A percentile compares a stretch with the other conserved stretches of the same genome.
These are phyloP conservation scores for Rhynchosporium graminicola DNA, from an alignment of 2,329 filamentous ascomycete genomes.

Conservation along the genomic window DNA sequence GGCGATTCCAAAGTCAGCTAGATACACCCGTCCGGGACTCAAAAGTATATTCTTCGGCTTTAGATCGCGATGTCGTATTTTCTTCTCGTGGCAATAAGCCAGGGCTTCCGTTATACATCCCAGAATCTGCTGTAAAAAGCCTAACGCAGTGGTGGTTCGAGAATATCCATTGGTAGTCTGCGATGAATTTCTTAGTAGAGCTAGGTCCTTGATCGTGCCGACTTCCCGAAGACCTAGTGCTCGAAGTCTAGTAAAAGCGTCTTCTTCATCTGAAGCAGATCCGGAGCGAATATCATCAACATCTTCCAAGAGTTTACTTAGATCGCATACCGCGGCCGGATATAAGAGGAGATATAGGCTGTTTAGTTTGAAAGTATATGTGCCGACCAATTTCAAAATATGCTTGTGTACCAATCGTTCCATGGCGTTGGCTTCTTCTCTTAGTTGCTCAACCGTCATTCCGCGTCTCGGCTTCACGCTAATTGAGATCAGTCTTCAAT, in stretches of 20 bases:
- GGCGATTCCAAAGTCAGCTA: constrained; percentile 53
- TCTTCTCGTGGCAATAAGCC: constrained; percentile 36
- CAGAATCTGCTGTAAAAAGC: constrained; percentile 47
- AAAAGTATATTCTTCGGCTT: constrained; percentile 52
- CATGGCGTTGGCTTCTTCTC: constrained; percentile 51
- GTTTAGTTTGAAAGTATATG: constrained; percentile 46
- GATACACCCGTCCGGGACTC: constrained; percentile 48
- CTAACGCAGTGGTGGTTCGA: constrained; percentile 40
- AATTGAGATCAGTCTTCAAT: constrained; percentile 13
- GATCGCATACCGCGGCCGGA: constrained; percentile 50
- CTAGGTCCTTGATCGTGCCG: constrained; percentile 32
- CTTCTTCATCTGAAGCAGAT: constrained; percentile 45
- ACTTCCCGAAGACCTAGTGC: constrained; percentile 44
- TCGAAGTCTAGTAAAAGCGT: constrained; percentile 43
- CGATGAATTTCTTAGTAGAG: constrained; percentile 12
- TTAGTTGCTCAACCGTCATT: constrained; percentile 45
- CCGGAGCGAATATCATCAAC: constrained; percentile 45
- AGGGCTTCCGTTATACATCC: constrained; percentile 45
- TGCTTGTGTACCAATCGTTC: constrained; percentile 50
- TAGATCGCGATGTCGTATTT: constrained; percentile 50
- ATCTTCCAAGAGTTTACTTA: constrained; percentile 47
- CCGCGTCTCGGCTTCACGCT: constrained; percentile 27
- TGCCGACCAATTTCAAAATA: constrained; percentile 50
- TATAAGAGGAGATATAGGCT: constrained; percentile 50
- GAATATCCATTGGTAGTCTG: constrained; percentile 24